A percentile compares a stretch with the other conserved stretches of the same genome.
These are phyloP conservation scores for Hygrocybe coccinea DNA, from an alignment of 768 basidiomycete genomes.

Conservation along the genomic window DNA sequence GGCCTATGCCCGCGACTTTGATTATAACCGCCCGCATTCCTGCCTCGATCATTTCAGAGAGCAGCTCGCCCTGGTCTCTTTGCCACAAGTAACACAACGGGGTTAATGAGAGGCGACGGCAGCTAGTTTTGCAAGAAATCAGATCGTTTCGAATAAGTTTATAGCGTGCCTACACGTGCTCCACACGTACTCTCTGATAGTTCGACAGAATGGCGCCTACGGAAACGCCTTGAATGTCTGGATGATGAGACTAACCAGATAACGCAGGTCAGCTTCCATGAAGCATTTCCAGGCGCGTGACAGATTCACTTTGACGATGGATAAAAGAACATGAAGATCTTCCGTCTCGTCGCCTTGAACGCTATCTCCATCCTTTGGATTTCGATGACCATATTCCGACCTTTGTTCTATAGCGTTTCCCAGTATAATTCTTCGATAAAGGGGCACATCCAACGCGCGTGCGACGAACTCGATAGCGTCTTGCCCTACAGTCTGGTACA, in stretches of 20 bases:
- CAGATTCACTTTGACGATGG: conserved; percentile 63
- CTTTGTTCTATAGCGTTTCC: conserved; percentile 79
- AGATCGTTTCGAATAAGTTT: background rate
- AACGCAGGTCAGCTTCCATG: background rate
- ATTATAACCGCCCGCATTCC: conserved; percentile 82
- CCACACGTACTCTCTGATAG: conserved; percentile 94
- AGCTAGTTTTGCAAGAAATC: conserved; percentile 42
- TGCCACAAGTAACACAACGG: conserved; percentile 93
- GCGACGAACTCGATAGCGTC: conserved; percentile 87
- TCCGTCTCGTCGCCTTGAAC: conserved; percentile 91
- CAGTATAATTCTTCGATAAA: conserved; percentile 75
- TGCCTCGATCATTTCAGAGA: conserved; percentile 78
- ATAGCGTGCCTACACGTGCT: conserved; percentile 80
- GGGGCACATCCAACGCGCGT: conserved; percentile 76
- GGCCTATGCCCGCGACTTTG: conserved; percentile 93
- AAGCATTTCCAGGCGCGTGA: background rate
- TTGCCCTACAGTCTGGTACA: conserved; percentile 99
- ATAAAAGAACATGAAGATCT: conserved; percentile 74
- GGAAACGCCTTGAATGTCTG: conserved; percentile 80
- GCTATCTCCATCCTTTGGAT: conserved; percentile 40
- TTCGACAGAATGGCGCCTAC: conserved; percentile 97
- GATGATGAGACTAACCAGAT: conserved; percentile 56
- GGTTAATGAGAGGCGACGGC: conserved; percentile 72
- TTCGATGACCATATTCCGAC: conserved; percentile 77
- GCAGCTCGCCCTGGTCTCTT: conserved; percentile 77